These are phyloP conservation scores for Sindora glabra DNA, from an alignment of 306 rosid genomes.

Conservation along the genomic window DNA sequence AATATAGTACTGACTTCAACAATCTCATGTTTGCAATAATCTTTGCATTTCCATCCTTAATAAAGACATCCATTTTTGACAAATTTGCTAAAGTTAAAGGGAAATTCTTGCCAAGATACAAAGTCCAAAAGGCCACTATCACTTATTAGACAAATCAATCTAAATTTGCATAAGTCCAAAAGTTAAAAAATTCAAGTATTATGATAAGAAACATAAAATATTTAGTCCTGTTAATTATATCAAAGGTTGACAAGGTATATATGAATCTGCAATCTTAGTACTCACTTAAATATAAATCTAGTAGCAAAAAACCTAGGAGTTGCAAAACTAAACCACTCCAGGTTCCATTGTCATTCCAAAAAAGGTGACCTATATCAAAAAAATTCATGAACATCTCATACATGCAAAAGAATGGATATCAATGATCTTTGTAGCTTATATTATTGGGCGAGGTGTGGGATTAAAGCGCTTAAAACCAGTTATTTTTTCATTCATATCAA, in stretches of 20 bases:
- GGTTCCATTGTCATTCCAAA: constrained; percentile 91
- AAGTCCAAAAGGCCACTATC: background rate
- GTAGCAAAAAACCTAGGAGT: constrained; percentile 75
- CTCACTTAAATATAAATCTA: constrained; percentile 68
- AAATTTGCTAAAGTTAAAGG: constrained; percentile 80
- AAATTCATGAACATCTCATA: constrained; percentile 30
- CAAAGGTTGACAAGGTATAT: background rate
- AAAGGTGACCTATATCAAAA: constrained; percentile 81
- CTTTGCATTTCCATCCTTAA: constrained; percentile 84
- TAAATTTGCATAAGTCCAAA: background rate
- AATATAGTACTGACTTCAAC: constrained; percentile 58
- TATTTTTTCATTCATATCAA: constrained; percentile 93
- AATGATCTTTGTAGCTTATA: constrained; percentile 38
- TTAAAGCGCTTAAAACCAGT: constrained; percentile 88
- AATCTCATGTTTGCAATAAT: constrained; percentile 63
- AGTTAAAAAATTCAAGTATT: background rate
- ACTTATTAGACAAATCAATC: constrained; percentile 3
- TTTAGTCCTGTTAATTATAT: background rate
- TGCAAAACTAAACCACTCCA: constrained; percentile 87
- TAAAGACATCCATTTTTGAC: constrained; percentile 63
- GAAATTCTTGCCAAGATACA: constrained; percentile 50
- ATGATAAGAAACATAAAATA: background rate
- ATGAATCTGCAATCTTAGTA: constrained; percentile 7
- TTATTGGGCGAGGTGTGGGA: constrained; percentile 93
- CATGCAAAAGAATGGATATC: background rate